Evolutionary conservation across 805 yeast species (phyloP).

Genomic region (Zygotorulaspora florentina): DNA sequence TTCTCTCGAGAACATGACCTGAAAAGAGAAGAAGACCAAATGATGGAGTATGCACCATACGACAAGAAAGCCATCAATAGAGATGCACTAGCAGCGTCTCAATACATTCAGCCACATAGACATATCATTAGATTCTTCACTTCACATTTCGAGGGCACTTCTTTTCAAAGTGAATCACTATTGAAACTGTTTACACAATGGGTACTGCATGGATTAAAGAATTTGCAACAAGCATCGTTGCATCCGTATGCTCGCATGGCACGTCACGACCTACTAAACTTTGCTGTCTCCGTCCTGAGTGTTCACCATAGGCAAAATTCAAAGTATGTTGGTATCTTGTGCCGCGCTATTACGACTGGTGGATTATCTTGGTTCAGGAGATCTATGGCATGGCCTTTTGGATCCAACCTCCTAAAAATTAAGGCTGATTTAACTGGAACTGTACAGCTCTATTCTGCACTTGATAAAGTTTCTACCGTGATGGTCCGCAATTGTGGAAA

Average conservation of each 20-base stretch:
- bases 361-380: constrained; percentile 74
- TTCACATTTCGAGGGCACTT: constrained; percentile 75
- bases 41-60: constrained; percentile 89
- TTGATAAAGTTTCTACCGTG: constrained; percentile 16
- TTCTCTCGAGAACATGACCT: constrained; percentile 56
- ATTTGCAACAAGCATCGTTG: constrained; percentile 55
- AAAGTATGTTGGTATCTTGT: constrained; percentile 43
- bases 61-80: constrained; percentile 56
- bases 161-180: constrained; percentile 65
- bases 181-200: constrained; percentile 65
- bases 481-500: constrained; percentile 36
- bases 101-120: constrained; percentile 61
- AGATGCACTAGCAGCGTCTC: constrained; percentile 46
- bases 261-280: constrained; percentile 68
- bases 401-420: constrained; percentile 69
- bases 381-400: constrained; percentile 69
- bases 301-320: constrained; percentile 51
- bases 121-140: constrained; percentile 62
- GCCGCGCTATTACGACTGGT: constrained; percentile 51
- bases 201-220: constrained; percentile 50
- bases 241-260: constrained; percentile 79
- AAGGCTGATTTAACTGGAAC: constrained; percentile 64
- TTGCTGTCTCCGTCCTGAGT: constrained; percentile 60
- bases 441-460: constrained; percentile 41
- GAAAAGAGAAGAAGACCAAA: constrained; percentile 53